Conservation (phyloP, 352 stramenopile species). For the Globisporangium viniferum region DNA sequence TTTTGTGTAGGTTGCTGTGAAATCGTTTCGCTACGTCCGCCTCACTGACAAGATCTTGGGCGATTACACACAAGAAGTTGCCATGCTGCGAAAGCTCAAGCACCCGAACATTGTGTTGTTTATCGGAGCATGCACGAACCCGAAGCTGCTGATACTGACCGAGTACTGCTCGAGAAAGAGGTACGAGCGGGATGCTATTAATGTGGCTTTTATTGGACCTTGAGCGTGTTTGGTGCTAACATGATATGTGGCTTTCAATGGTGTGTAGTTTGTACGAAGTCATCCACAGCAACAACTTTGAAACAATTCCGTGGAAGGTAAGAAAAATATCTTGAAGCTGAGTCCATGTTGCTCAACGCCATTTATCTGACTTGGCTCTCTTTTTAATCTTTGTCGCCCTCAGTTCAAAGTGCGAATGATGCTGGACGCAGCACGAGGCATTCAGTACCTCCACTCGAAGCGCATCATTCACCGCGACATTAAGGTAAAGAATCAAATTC, state of each 20-base stretch:
- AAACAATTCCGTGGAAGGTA: conserved; percentile 89
- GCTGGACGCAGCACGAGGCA: conserved; percentile 84
- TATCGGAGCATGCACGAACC: conserved; percentile 87
- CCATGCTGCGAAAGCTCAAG: conserved; percentile 82
- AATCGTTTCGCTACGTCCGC: conserved; percentile 83
- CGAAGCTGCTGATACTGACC: conserved; percentile 88
- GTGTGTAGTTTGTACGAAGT: conserved; percentile 78
- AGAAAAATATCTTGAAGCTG: not conserved
- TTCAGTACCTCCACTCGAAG: conserved; percentile 86
- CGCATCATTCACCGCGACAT: conserved; percentile 89
- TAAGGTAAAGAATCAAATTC: conserved; percentile 44
- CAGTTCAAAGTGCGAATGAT: conserved; percentile 91
- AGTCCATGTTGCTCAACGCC: not conserved
- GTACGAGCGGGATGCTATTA: conserved; percentile 22
- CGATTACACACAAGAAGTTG: conserved; percentile 86
- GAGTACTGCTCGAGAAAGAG: conserved; percentile 89
- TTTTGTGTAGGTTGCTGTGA: conserved; percentile 62
- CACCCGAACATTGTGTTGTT: conserved; percentile 90
- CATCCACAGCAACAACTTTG: conserved; percentile 87
- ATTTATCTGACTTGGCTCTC: not conserved
- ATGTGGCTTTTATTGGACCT: not conserved
- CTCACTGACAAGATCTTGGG: conserved; percentile 87
- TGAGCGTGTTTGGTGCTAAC: not conserved
- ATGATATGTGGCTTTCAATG: not conserved
- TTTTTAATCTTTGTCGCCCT: not conserved